Evolutionary conservation across 1,139 yeast species (phyloP).

Genomic region (Diutina pseudorugosa): DNA sequence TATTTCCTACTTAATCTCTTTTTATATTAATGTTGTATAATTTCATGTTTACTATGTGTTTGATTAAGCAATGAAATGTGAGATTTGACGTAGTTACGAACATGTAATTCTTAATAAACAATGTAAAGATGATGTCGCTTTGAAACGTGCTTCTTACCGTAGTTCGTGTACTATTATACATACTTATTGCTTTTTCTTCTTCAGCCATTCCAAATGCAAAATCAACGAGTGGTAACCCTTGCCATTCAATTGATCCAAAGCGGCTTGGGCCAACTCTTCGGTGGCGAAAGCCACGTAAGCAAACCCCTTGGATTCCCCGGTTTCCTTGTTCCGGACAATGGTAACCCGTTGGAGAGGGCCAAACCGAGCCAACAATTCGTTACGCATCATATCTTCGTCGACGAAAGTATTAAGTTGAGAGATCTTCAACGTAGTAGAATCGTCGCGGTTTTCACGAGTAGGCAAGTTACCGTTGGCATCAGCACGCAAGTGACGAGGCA

Average conservation of each 20-base stretch:
- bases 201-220: constrained; percentile 61
- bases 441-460: constrained; percentile 55
- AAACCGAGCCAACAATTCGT: constrained; percentile 55
- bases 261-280: constrained; percentile 61
- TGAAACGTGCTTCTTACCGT: too few relatives aligned
- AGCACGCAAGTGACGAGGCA: constrained; percentile 69
- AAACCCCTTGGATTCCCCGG: constrained; percentile 91
- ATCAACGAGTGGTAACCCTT: constrained; percentile 89
- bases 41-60: background rate
- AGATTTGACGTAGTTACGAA: too few relatives aligned
- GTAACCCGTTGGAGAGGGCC: constrained; percentile 75
- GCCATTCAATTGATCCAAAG: constrained; percentile 72
- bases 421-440: constrained; percentile 77
- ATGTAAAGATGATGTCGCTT: too few relatives aligned
- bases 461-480: constrained; percentile 37
- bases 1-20: background rate
- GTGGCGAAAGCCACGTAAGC: constrained; percentile 86
- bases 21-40: constrained; percentile 1
- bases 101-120: too few relatives aligned
- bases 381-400: constrained; percentile 71
- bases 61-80: background rate
- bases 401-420: constrained; percentile 84
- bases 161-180: background rate
- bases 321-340: constrained; percentile 82
- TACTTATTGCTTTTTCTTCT: constrained; percentile 14